These are phyloP conservation scores for Zymoseptoria brevis DNA, from an alignment of 2,329 filamentous ascomycete species.

Conservation along the genomic window DNA sequence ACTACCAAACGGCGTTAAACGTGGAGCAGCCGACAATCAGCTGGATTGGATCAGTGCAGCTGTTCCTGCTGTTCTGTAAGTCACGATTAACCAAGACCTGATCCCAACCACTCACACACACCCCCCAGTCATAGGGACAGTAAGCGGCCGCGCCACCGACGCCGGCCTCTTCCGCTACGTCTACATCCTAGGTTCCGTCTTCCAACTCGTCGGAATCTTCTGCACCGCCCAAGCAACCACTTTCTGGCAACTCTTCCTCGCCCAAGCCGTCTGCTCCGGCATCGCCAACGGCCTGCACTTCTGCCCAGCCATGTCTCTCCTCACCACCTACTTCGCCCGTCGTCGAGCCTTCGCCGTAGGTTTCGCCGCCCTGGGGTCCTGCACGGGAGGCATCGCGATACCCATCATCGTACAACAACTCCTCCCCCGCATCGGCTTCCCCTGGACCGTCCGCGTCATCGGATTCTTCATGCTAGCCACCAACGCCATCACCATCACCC, in stretches of 20 bases:
- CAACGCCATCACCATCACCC: constrained; percentile 22
- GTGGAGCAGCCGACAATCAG: constrained; percentile 40
- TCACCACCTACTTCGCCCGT: constrained; percentile 58
- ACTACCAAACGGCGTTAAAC: constrained; percentile 34
- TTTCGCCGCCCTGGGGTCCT: constrained; percentile 52
- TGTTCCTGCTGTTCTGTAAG: constrained; percentile 42
- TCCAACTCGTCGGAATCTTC: constrained; percentile 46
- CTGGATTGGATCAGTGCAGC: constrained; percentile 47
- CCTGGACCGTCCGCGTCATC: constrained; percentile 47
- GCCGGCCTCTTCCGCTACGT: constrained; percentile 41
- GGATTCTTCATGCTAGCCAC: constrained; percentile 39
- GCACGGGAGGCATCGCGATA: constrained; percentile 48
- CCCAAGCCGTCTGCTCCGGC: constrained; percentile 46
- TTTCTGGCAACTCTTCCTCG: constrained; percentile 48
- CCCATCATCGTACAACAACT: constrained; percentile 45
- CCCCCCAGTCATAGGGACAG: constrained; percentile 37
- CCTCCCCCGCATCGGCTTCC: constrained; percentile 44
- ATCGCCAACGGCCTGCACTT: constrained; percentile 56
- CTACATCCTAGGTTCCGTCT: constrained; percentile 36
- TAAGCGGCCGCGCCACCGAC: constrained; percentile 48
- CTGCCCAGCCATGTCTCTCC: constrained; percentile 54
- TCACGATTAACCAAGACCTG: neutral
- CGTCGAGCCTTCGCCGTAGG: constrained; percentile 52
- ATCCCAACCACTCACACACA: neutral
- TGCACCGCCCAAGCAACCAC: constrained; percentile 43